These are phyloP conservation scores for Amyloporia xantha DNA, from an alignment of 768 basidiomycete genomes.

Conservation along the genomic window DNA sequence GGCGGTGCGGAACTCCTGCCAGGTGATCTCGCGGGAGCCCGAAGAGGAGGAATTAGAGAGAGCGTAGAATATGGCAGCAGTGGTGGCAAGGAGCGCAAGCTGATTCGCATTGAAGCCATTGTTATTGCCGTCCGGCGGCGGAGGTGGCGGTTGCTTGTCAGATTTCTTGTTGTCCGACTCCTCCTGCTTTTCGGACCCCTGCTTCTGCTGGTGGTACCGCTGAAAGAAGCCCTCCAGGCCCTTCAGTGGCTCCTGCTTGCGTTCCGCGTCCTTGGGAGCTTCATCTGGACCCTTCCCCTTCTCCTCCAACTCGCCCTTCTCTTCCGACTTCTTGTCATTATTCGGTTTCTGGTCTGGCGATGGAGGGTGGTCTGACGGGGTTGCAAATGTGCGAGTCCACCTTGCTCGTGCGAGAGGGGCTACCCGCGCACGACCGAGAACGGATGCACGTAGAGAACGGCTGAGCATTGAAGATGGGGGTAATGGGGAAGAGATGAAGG, in stretches of 20 bases:
- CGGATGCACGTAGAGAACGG: slow-evolving; percentile 51
- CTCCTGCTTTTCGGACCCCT: slow-evolving; percentile 20
- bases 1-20: slow-evolving; percentile 98
- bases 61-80: slow-evolving; percentile 59
- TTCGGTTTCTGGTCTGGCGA: slow-evolving; percentile 24
- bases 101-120: slow-evolving; percentile 53
- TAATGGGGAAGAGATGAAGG: slow-evolving; percentile 10
- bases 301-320: slow-evolving; percentile 28
- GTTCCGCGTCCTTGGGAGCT: slow-evolving; percentile 28
- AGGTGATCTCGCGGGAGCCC: slow-evolving; percentile 86
- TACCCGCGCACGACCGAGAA: slow-evolving; percentile 37
- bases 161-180: slow-evolving; percentile 20
- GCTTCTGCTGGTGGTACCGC: slow-evolving; percentile 42
- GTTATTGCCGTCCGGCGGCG: slow-evolving; percentile 34
- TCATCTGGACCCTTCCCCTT: slow-evolving; percentile 26
- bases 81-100: slow-evolving; percentile 49
- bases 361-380: slow-evolving; percentile 35
- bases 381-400: slow-evolving; percentile 40
- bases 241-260: slow-evolving; percentile 41
- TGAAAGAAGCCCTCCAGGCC: slow-evolving; percentile 77
- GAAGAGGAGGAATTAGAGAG: slow-evolving; percentile 41
- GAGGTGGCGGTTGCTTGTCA: slow-evolving; percentile 44
- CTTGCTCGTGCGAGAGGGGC: slow-evolving; percentile 23
- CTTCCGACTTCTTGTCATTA: slow-evolving; percentile 20
- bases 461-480: slow-evolving; percentile 46